A percentile compares a stretch with the other conserved stretches of the same genome.
Evolutionary conservation across 441 rosid genomes (phyloP).

Genomic region (Eruca vesicaria): DNA sequence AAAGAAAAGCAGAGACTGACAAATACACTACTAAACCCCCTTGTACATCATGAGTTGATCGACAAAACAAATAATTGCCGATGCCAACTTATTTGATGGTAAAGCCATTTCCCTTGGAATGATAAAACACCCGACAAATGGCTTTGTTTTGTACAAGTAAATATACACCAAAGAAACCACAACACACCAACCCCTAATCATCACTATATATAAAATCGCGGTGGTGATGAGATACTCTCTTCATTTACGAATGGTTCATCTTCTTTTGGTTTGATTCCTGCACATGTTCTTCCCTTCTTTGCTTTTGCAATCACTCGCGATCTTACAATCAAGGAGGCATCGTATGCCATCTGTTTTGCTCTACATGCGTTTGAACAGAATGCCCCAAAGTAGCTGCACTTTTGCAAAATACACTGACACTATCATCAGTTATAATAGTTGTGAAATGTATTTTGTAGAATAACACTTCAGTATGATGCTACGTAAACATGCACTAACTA

Average conservation of each 20-base stretch:
- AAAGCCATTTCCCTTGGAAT: not conserved
- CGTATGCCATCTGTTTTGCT: slow-evolving; percentile 14
- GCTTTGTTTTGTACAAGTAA: not conserved
- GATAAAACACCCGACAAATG: not conserved
- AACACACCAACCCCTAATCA: not conserved
- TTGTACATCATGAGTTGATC: not conserved
- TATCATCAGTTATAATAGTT: not conserved
- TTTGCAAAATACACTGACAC: not conserved
- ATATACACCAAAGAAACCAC: not conserved
- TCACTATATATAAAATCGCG: not conserved
- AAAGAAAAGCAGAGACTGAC: not conserved
- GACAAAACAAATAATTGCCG: slow-evolving; percentile 3
- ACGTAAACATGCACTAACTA: not conserved
- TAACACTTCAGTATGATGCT: not conserved
- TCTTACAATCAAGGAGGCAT: not conserved
- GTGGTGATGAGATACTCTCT: not conserved
- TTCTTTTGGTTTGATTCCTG: not conserved
- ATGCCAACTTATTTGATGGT: not conserved
- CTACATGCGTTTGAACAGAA: slow-evolving; percentile 16
- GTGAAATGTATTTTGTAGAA: too few relatives aligned
- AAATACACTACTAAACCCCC: not conserved
- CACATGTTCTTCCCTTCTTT: slow-evolving; percentile 7
- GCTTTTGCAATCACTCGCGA: not conserved
- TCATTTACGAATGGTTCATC: not conserved
- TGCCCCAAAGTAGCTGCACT: slow-evolving; percentile 16